These are phyloP conservation scores for Erodium maritimum DNA, from an alignment of 345 rosid species.

Conservation along the genomic window DNA sequence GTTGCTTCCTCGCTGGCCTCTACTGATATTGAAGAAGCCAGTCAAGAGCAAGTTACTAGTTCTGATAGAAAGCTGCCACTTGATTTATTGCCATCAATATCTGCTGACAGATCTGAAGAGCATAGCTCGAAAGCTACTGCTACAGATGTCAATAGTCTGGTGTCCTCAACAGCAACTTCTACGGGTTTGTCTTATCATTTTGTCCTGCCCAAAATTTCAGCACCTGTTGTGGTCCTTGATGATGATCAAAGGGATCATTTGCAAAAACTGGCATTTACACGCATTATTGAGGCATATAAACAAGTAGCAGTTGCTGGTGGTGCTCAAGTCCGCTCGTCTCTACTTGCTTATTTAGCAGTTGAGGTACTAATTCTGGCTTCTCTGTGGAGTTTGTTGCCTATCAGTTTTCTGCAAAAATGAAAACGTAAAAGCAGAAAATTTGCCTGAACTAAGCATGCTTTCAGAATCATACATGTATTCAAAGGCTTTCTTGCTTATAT, in stretches of 20 bases:
- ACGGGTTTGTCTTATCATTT: constrained; percentile 31
- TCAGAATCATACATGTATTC: too few species aligned
- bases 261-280: constrained; percentile 55
- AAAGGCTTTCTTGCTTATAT: too few species aligned
- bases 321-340: constrained; percentile 62
- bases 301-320: constrained; percentile 74
- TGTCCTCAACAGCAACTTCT: constrained; percentile 54
- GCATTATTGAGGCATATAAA: constrained; percentile 72
- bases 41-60: constrained; percentile 49
- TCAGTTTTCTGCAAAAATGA: background rate
- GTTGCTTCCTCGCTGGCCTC: constrained; percentile 47
- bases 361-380: constrained; percentile 45
- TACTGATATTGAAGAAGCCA: constrained; percentile 40
- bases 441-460: background rate
- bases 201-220: constrained; percentile 77
- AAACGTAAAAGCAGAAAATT: background rate
- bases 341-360: constrained; percentile 73
- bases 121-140: constrained; percentile 57
- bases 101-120: constrained; percentile 76
- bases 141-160: constrained; percentile 32
- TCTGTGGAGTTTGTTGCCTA: background rate
- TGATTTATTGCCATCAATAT: constrained; percentile 48
- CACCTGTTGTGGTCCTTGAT: constrained; percentile 67
- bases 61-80: constrained; percentile 31
- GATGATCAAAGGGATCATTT: constrained; percentile 73